These are phyloP conservation scores for Nannochloropsis granulata DNA, from an alignment of 108 stramenopile species.

Conservation along the genomic window DNA sequence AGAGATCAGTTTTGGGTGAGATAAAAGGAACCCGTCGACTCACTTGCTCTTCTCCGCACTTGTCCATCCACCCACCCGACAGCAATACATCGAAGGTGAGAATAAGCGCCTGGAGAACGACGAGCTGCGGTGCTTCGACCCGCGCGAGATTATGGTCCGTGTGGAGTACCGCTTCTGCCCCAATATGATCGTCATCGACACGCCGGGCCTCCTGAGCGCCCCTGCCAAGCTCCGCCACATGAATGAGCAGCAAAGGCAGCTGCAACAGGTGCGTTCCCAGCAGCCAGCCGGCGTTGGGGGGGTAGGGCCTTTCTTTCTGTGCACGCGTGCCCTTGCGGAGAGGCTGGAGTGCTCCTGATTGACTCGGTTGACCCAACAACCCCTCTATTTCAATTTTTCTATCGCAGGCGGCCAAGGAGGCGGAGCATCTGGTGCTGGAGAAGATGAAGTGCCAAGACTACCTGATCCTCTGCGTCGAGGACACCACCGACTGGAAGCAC, in stretches of 20 bases:
- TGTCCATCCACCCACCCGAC: background rate
- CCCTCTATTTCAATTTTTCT: background rate
- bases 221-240: constrained; percentile 44
- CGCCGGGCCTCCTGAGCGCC: constrained; percentile 57
- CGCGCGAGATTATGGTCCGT: constrained; percentile 71
- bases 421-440: constrained; percentile 61
- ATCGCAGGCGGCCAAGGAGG: constrained; percentile 54
- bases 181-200: constrained; percentile 84
- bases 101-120: constrained; percentile 67
- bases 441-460: constrained; percentile 74
- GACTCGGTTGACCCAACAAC: background rate
- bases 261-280: constrained; percentile 20
- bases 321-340: no score
- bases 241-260: constrained; percentile 54
- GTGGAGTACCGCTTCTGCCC: constrained; percentile 91
- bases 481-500: constrained; percentile 84
- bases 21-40: background rate
- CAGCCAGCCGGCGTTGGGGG: background rate
- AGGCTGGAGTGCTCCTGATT: no score
- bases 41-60: background rate
- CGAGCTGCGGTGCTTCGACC: constrained; percentile 65
- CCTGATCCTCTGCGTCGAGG: constrained; percentile 83
- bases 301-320: background rate
- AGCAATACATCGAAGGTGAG: constrained; percentile 75
- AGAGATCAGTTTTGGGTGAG: background rate